A percentile compares a stretch with the other conserved stretches of the same genome.
Evolutionary conservation across 305 asterid genomes (phyloP).

Genomic region (Fraxinus platypoda): DNA sequence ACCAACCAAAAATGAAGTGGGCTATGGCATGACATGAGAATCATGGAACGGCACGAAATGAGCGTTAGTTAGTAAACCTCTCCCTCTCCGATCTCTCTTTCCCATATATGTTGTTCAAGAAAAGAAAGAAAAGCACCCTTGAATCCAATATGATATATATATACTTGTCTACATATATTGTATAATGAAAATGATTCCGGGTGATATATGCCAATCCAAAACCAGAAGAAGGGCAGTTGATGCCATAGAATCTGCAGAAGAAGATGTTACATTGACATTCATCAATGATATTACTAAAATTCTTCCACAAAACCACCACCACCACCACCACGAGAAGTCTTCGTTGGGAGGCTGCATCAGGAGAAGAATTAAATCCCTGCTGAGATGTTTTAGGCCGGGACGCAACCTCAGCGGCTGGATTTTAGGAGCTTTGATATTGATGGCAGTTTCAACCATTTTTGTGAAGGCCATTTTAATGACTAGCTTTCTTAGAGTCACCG

Average conservation of each 20-base stretch:
- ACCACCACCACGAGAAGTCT: neutral
- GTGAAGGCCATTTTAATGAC: slow-evolving; percentile 32
- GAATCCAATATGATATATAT: neutral
- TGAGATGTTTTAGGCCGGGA: slow-evolving; percentile 23
- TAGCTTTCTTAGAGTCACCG: slow-evolving; percentile 21
- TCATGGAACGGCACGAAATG: slow-evolving; percentile 7
- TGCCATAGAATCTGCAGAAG: neutral
- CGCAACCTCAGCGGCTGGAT: slow-evolving; percentile 28
- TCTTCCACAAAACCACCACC: neutral
- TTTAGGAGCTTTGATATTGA: slow-evolving; percentile 18
- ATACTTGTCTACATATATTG: neutral
- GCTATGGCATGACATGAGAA: neutral
- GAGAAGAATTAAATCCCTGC: neutral
- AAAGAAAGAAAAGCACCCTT: neutral
- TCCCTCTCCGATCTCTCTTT: neutral
- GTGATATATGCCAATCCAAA: neutral
- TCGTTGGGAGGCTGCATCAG: neutral
- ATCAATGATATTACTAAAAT: neutral
- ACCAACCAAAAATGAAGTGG: slow-evolving; percentile 18
- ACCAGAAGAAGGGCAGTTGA: slow-evolving; percentile 18
- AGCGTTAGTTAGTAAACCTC: neutral
- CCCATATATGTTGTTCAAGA: neutral
- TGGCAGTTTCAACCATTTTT: slow-evolving; percentile 29
- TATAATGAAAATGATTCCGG: neutral
- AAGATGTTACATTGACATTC: slow-evolving; percentile 3